Evolutionary conservation across 805 yeast species (phyloP).

Genomic region (Wickerhamiella australiensis): DNA sequence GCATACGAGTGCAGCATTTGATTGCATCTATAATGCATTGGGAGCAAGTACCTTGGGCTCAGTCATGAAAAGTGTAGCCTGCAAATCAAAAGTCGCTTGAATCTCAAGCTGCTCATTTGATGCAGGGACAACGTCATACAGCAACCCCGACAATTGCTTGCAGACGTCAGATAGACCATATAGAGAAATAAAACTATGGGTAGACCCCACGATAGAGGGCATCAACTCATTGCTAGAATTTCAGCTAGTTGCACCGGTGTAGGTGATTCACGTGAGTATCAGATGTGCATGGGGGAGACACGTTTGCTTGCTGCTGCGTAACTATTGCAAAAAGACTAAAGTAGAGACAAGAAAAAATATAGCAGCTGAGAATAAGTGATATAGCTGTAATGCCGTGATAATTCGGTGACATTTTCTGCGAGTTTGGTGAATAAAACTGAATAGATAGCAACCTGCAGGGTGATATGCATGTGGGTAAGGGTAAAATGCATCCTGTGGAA

Average conservation of each 20-base stretch:
- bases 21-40: no score
- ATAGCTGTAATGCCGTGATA: background rate
- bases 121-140: background rate
- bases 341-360: background rate
- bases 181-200: no score
- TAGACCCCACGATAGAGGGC: no score
- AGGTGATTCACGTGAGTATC: background rate
- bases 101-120: background rate
- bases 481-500: background rate
- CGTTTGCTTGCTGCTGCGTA: constrained; percentile 1
- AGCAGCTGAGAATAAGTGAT: background rate
- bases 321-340: background rate
- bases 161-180: no score
- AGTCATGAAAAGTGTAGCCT: no score
- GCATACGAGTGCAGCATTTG: no score
- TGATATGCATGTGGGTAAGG: background rate
- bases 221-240: no score
- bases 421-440: background rate
- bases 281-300: background rate
- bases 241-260: no score
- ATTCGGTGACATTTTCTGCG: background rate
- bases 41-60: no score
- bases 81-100: no score
- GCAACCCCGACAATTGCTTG: background rate
- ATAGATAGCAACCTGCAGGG: background rate